phyloP scores from a whole-genome alignment of 345 rosid genomes.

The Citrus glauca region DNA sequence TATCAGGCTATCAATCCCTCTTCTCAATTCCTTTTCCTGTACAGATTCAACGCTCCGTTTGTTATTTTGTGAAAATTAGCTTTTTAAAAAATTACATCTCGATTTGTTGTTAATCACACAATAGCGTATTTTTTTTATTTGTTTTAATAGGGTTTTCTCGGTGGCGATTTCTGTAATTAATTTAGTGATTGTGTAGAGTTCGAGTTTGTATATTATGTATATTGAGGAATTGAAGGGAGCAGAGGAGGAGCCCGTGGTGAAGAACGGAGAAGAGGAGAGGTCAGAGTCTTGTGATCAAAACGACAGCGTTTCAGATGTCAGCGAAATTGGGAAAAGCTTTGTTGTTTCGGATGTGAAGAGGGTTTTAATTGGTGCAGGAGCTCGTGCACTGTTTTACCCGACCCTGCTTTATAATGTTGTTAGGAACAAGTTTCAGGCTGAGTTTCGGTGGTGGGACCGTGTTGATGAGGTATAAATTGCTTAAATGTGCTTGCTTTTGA shows the following conservation, averaged over 20 bases:
- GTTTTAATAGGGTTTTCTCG: constrained; percentile 21
- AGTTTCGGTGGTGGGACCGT: constrained; percentile 97
- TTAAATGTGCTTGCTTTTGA: not conserved
- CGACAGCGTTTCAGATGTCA: constrained; percentile 12
- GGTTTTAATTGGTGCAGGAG: constrained; percentile 86
- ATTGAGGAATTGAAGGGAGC: constrained; percentile 69
- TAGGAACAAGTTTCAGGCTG: constrained; percentile 82
- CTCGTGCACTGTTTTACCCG: constrained; percentile 90
- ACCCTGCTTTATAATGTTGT: constrained; percentile 88
- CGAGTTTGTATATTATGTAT: constrained; percentile 52
- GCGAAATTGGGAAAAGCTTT: constrained; percentile 7
- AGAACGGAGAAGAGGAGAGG: constrained; percentile 18
- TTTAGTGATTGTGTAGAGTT: constrained; percentile 21
- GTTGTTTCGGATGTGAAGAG: constrained; percentile 49
- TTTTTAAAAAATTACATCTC: constrained; percentile 4
- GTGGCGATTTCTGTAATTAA: constrained; percentile 9
- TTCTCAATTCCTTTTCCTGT: constrained; percentile 20
- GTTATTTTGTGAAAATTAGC: constrained; percentile 28
- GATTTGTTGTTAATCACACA: not conserved
- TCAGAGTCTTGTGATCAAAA: not conserved
- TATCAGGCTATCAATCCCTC: constrained; percentile 15
- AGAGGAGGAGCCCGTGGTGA: constrained; percentile 29
- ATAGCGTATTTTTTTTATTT: not conserved
- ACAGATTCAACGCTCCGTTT: constrained; percentile 29
- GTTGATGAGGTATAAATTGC: constrained; percentile 62